Conservation (phyloP, 2,329 filamentous ascomycete species). For the Botrytis tulipae region DNA sequence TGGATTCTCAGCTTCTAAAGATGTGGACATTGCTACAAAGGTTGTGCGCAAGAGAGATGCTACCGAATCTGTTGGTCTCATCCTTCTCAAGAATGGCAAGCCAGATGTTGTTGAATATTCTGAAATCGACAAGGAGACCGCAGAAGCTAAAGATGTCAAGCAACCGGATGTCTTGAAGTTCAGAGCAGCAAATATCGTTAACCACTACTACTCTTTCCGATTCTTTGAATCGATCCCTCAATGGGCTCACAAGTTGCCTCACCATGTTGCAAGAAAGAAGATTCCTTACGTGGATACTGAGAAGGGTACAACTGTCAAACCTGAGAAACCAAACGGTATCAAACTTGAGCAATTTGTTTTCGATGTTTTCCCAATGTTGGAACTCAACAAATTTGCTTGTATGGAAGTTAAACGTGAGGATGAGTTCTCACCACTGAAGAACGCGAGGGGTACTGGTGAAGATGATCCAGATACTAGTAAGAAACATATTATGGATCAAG, state of each 20-base stretch:
- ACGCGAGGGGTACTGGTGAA: slow-evolving; percentile 77
- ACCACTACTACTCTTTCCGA: slow-evolving; percentile 97
- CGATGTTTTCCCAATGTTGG: slow-evolving; percentile 89
- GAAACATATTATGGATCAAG: slow-evolving; percentile 85
- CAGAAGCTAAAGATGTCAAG: slow-evolving; percentile 81
- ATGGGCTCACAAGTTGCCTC: slow-evolving; percentile 83
- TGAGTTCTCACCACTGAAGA: slow-evolving; percentile 97
- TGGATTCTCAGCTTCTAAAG: slow-evolving; percentile 82
- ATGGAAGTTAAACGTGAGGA: slow-evolving; percentile 96
- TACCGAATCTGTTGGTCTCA: slow-evolving; percentile 92
- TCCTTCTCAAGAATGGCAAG: slow-evolving; percentile 91
- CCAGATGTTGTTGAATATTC: slow-evolving; percentile 98
- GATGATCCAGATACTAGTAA: slow-evolving; percentile 94
- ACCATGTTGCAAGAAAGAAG: slow-evolving; percentile 98
- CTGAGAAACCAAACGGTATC: slow-evolving; percentile 93
- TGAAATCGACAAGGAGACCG: slow-evolving; percentile 87
- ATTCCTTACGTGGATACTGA: slow-evolving; percentile 80
- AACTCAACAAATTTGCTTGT: slow-evolving; percentile 86
- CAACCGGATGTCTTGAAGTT: slow-evolving; percentile 84
- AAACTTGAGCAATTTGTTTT: slow-evolving; percentile 99
- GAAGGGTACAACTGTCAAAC: slow-evolving; percentile 79
- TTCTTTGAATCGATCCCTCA: slow-evolving; percentile 89
- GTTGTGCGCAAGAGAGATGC: slow-evolving; percentile 98
- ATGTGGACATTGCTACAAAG: slow-evolving; percentile 96
- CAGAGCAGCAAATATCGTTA: slow-evolving; percentile 98